Conservation (phyloP, 192 early-diverging fungal species). For the Entomortierella lignicola region DNA sequence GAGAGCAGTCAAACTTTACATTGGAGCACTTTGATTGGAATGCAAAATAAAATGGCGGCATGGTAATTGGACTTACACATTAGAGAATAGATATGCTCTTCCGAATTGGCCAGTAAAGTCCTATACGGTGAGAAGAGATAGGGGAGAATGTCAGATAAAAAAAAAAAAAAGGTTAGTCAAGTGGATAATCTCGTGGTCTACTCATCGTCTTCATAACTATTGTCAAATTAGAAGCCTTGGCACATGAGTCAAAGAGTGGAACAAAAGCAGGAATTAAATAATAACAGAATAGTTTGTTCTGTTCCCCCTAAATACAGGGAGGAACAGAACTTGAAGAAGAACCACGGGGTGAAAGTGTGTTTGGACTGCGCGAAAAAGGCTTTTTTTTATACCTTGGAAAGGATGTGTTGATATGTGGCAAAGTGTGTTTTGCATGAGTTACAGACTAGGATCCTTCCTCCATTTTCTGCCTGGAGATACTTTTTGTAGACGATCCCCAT, state of each 20-base stretch:
- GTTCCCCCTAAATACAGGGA: not conserved
- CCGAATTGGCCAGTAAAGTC: constrained; percentile 72
- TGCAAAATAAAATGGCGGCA: not conserved
- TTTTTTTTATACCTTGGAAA: constrained; percentile 59
- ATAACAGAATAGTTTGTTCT: not conserved
- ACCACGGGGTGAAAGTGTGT: no score
- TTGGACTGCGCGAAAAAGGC: not conserved
- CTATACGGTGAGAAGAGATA: constrained; percentile 53
- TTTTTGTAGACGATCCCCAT: constrained; percentile 67
- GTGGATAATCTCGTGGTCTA: not conserved
- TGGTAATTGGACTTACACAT: constrained; percentile 56
- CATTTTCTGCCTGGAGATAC: constrained; percentile 52
- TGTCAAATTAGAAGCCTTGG: not conserved
- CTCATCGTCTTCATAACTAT: not conserved
- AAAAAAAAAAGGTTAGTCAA: constrained; percentile 2
- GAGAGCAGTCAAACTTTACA: constrained; percentile 1
- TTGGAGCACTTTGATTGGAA: not conserved
- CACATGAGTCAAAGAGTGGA: no score
- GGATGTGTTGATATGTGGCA: constrained; percentile 57
- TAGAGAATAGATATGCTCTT: constrained; percentile 73
- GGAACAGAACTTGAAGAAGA: not conserved
- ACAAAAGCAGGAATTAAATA: not conserved
- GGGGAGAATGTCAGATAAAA: no score
- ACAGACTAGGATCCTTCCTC: constrained; percentile 61
- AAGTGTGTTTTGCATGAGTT: constrained; percentile 63